phyloP scores from a whole-genome alignment of 2,329 filamentous ascomycete genomes.

The Phialocephala subalpina region DNA sequence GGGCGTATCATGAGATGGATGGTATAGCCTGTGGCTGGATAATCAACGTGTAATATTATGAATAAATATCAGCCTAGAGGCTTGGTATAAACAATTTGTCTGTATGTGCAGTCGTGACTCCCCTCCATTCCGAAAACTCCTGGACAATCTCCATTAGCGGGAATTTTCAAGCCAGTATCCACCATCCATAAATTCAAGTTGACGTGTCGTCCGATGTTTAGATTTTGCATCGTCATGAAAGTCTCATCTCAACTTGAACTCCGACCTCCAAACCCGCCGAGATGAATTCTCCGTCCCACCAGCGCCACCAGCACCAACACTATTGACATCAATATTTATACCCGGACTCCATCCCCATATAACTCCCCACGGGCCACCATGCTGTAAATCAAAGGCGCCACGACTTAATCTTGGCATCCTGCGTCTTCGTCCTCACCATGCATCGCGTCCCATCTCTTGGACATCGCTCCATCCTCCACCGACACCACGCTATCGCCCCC shows the following conservation, averaged over 20 bases:
- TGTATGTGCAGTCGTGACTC: neutral
- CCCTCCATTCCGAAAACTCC: neutral
- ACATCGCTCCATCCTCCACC: neutral
- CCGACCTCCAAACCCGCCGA: neutral
- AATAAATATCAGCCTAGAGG: neutral
- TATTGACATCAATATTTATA: neutral
- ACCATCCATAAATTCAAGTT: neutral
- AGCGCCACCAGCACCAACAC: neutral
- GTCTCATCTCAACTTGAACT: neutral
- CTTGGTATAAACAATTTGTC: constrained; percentile 12
- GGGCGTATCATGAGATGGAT: constrained; percentile 5
- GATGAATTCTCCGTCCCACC: neutral
- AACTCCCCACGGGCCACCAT: neutral
- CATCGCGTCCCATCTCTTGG: neutral
- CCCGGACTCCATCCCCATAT: neutral
- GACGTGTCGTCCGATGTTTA: no score
- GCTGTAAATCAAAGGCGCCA: neutral
- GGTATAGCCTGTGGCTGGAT: constrained; percentile 4
- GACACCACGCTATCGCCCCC: neutral
- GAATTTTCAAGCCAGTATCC: no score
- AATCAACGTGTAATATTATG: constrained; percentile 6
- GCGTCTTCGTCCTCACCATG: no score
- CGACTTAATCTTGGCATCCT: neutral
- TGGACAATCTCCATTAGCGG: neutral
- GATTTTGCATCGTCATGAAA: no score